A percentile compares a stretch with the other conserved stretches of the same genome.
Evolutionary conservation across 2,329 filamentous ascomycete species (phyloP).

Genomic region (Sporothrix variecibatus): DNA sequence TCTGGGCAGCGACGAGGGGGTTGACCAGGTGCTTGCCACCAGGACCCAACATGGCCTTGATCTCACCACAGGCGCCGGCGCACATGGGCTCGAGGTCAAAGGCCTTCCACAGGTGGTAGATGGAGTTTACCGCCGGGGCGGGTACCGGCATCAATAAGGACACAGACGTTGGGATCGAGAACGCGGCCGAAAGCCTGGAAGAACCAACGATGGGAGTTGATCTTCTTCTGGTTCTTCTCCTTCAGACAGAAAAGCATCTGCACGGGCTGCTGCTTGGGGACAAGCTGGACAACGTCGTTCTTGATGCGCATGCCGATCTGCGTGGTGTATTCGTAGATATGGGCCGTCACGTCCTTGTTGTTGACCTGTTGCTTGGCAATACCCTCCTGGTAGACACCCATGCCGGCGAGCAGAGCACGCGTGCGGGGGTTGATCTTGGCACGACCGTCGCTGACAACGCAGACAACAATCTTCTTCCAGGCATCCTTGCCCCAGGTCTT

Average conservation of each 20-base stretch:
- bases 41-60: conserved; percentile 93
- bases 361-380: conserved; percentile 99
- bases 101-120: conserved; percentile 98
- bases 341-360: conserved; percentile 90
- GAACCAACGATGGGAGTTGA: conserved; percentile 99
- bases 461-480: conserved; percentile 99
- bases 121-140: conserved; percentile 91
- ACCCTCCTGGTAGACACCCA: conserved; percentile 97
- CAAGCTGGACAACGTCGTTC: conserved; percentile 81
- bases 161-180: conserved; percentile 93
- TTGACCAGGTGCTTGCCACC: conserved; percentile 83
- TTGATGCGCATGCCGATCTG: conserved; percentile 87
- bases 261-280: conserved; percentile 83
- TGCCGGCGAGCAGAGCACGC: conserved; percentile 81
- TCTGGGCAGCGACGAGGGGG: conserved; percentile 92
- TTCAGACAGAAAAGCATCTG: conserved; percentile 98
- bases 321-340: conserved; percentile 95
- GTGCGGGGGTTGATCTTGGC: conserved; percentile 95
- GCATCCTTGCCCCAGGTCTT: conserved; percentile 98
- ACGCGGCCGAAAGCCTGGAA: conserved; percentile 95
- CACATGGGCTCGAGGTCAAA: conserved; percentile 98
- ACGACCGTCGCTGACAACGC: conserved; percentile 94
- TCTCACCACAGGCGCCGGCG: conserved; percentile 91
- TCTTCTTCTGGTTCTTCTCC: conserved; percentile 99
- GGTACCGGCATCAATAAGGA: conserved; percentile 93